Evolutionary conservation across 176 grass and related monocot genomes (phyloP).

Genomic region (Aegilops umbellulata): DNA sequence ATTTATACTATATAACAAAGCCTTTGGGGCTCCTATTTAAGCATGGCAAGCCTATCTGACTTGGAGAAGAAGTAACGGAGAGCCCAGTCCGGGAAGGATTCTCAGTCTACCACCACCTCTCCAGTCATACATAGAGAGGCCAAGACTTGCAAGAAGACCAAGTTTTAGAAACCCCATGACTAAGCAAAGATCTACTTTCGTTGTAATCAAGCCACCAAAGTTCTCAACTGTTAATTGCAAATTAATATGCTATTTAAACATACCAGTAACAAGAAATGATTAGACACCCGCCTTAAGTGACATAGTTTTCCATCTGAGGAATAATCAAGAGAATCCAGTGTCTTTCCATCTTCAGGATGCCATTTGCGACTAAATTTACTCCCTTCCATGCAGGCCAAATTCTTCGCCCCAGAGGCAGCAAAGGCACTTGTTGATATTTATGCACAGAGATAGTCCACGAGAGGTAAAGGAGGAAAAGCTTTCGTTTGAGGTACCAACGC

Average conservation of each 20-base stretch:
- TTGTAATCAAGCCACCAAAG: no score
- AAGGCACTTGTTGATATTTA: slow-evolving; percentile 90
- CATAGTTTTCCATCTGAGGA: not conserved
- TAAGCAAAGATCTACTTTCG: no score
- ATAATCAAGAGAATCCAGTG: not conserved
- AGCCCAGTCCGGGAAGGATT: no score
- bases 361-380: slow-evolving; percentile 14
- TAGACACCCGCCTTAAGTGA: not conserved
- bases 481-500: not conserved
- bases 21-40: no score
- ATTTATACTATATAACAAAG: no score
- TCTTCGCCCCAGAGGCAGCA: slow-evolving; percentile 73
- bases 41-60: no score
- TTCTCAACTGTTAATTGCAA: not conserved
- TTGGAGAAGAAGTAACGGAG: no score
- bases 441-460: slow-evolving; percentile 32
- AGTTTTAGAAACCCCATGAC: no score
- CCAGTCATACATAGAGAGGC: no score
- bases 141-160: no score
- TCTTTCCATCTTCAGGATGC: not conserved
- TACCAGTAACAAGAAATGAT: slow-evolving; percentile 10
- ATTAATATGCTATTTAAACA: not conserved
- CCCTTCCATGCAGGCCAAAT: slow-evolving; percentile 67
- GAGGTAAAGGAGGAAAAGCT: not conserved
- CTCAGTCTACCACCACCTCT: no score